Evolutionary conservation across 768 basidiomycete species (phyloP).

Genomic region (Hebeloma cylindrosporum): DNA sequence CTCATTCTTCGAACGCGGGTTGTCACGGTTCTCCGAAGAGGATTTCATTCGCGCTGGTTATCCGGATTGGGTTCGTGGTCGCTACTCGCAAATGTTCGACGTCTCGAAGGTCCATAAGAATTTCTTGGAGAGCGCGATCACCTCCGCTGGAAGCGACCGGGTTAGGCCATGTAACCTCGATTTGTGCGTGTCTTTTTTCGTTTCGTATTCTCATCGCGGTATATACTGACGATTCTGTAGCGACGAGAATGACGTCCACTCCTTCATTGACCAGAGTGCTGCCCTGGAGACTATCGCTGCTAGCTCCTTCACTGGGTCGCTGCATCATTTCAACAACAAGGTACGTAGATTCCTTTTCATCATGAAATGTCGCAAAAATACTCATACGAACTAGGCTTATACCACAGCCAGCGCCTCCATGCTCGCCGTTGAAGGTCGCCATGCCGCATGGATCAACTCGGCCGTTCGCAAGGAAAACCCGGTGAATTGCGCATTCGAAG

Average conservation of each 20-base stretch:
- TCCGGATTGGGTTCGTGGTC: conserved; percentile 46
- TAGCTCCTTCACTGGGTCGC: conserved; percentile 60
- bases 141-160: conserved; percentile 36
- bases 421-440: conserved; percentile 58
- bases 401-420: conserved; percentile 59
- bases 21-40: conserved; percentile 44
- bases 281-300: conserved; percentile 57
- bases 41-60: conserved; percentile 51
- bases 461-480: conserved; percentile 46
- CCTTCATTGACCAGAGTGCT: conserved; percentile 51
- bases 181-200: conserved; percentile 41
- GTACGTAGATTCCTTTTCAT: conserved; percentile 21
- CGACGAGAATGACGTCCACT: conserved; percentile 44
- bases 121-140: conserved; percentile 40
- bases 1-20: conserved; percentile 43
- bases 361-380: neutral
- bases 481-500: conserved; percentile 64
- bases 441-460: conserved; percentile 61
- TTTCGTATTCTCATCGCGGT: neutral
- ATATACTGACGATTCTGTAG: conserved; percentile 1
- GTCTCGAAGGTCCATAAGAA: conserved; percentile 52
- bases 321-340: conserved; percentile 44
- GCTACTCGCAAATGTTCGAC: conserved; percentile 49
- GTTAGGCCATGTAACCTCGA: conserved; percentile 58
- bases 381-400: conserved; percentile 27